These are phyloP conservation scores for Calonectria pseudoreteaudii DNA, from an alignment of 2,329 filamentous ascomycete genomes.

Conservation along the genomic window DNA sequence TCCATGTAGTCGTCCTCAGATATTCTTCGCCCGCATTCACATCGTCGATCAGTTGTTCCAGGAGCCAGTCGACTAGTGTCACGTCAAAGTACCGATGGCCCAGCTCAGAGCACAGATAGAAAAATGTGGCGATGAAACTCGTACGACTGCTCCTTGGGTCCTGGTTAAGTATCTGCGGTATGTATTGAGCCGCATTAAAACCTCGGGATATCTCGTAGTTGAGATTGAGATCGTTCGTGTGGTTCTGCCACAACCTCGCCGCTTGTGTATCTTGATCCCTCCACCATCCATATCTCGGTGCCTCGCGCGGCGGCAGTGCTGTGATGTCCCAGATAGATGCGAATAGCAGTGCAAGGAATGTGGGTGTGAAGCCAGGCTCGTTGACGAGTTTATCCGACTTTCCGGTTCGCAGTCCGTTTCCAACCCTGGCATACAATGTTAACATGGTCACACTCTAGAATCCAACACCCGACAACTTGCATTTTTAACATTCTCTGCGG, in stretches of 20 bases:
- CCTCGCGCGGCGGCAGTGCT: slow-evolving; percentile 48
- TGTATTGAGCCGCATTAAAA: slow-evolving; percentile 48
- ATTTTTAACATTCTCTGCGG: slow-evolving; percentile 58
- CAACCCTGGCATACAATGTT: slow-evolving; percentile 49
- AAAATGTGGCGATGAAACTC: slow-evolving; percentile 60
- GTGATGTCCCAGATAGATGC: slow-evolving; percentile 56
- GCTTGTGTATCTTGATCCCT: slow-evolving; percentile 49
- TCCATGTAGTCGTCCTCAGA: slow-evolving; percentile 56
- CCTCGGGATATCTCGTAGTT: slow-evolving; percentile 52
- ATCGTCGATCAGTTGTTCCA: slow-evolving; percentile 59
- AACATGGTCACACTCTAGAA: slow-evolving; percentile 20
- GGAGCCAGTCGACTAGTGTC: slow-evolving; percentile 58
- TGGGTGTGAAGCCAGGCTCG: slow-evolving; percentile 56
- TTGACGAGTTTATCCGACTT: slow-evolving; percentile 55
- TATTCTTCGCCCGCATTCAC: slow-evolving; percentile 54
- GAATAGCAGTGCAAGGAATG: slow-evolving; percentile 58
- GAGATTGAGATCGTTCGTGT: slow-evolving; percentile 50
- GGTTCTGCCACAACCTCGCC: slow-evolving; percentile 51
- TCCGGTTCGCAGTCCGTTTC: slow-evolving; percentile 53
- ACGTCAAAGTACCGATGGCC: slow-evolving; percentile 55
- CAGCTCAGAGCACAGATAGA: slow-evolving; percentile 60
- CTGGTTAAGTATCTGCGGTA: slow-evolving; percentile 49
- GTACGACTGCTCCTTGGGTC: slow-evolving; percentile 55
- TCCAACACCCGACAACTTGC: slow-evolving; percentile 39
- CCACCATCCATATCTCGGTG: slow-evolving; percentile 52